Evolutionary conservation across 768 basidiomycete genomes (phyloP).

Genomic region (Trichaptum fuscoviolaceum): DNA sequence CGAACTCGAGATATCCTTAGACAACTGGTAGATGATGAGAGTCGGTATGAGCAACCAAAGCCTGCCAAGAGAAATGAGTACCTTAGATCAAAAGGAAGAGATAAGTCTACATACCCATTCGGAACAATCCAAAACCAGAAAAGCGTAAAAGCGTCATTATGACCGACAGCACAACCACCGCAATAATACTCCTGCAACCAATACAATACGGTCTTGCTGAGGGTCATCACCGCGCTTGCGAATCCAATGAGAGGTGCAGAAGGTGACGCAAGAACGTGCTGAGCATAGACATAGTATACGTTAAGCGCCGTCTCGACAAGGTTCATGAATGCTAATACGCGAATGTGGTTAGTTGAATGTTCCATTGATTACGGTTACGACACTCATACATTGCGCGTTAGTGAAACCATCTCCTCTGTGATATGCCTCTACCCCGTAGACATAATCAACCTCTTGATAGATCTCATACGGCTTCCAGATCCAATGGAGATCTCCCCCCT

Average conservation of each 20-base stretch:
- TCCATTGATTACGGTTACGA: not conserved
- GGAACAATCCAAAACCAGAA: conserved; percentile 67
- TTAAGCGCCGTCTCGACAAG: conserved; percentile 75
- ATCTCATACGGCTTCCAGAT: conserved; percentile 81
- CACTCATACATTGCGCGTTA: conserved; percentile 68
- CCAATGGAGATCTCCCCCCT: conserved; percentile 87
- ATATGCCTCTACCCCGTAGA: conserved; percentile 71
- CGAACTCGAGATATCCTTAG: conserved; percentile 51
- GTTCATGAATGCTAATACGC: conserved; percentile 64
- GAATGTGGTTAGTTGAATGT: conserved; percentile 6
- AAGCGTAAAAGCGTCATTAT: conserved; percentile 52
- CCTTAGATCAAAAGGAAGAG: conserved; percentile 10
- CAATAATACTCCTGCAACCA: conserved; percentile 77
- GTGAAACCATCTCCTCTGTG: conserved; percentile 71
- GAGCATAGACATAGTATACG: conserved; percentile 68
- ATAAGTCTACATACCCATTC: conserved; percentile 54
- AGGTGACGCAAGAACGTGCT: conserved; percentile 55
- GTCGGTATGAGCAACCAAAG: conserved; percentile 75
- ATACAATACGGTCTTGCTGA: conserved; percentile 85
- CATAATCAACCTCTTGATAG: conserved; percentile 61
- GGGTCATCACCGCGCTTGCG: conserved; percentile 65
- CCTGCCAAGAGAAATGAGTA: conserved; percentile 30
- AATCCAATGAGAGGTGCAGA: conserved; percentile 74
- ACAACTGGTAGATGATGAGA: conserved; percentile 53
- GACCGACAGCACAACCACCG: conserved; percentile 65